A percentile compares a stretch with the other conserved stretches of the same genome.
Conservation (phyloP, 129 eudicot genomes). For the Chrysanthemum seticuspe region DNA sequence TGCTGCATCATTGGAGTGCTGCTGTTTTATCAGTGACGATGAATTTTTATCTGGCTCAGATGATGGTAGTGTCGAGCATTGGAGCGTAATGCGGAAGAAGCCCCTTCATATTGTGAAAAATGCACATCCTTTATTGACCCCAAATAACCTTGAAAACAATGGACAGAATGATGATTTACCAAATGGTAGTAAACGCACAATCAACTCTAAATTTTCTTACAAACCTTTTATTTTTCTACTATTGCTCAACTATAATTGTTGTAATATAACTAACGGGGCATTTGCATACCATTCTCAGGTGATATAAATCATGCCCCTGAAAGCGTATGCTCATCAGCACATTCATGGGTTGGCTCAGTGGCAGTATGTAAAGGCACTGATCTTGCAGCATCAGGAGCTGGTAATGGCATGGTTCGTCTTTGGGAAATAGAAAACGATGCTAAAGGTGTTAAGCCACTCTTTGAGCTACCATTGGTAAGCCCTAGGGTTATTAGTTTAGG, state of each 20-base stretch:
- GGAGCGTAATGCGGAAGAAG: slow-evolving; percentile 76
- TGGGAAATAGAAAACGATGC: slow-evolving; percentile 78
- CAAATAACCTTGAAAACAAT: slow-evolving; percentile 30
- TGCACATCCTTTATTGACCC: slow-evolving; percentile 57
- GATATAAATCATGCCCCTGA: slow-evolving; percentile 19
- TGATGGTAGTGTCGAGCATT: slow-evolving; percentile 93
- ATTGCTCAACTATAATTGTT: not conserved
- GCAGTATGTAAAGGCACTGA: slow-evolving; percentile 85
- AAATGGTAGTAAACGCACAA: slow-evolving; percentile 63
- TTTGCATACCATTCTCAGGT: slow-evolving; percentile 31
- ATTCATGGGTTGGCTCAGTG: slow-evolving; percentile 89
- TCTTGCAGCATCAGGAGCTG: slow-evolving; percentile 99
- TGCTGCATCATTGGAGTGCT: slow-evolving; percentile 77
- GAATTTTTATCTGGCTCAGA: slow-evolving; percentile 94
- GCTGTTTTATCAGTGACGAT: slow-evolving; percentile 83
- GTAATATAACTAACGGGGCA: not conserved
- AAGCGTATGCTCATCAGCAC: slow-evolving; percentile 39
- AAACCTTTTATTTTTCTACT: not conserved
- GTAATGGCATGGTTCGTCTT: slow-evolving; percentile 74
- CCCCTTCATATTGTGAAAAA: slow-evolving; percentile 81
- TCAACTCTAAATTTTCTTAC: not conserved
- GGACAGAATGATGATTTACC: slow-evolving; percentile 32
- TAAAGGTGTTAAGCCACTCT: slow-evolving; percentile 75
- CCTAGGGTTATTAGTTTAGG: not conserved
- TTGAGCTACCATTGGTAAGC: slow-evolving; percentile 88